These are phyloP conservation scores for Ganoderma resinaceum DNA, from an alignment of 1,284 basidiomycete genomes.

Conservation along the genomic window DNA sequence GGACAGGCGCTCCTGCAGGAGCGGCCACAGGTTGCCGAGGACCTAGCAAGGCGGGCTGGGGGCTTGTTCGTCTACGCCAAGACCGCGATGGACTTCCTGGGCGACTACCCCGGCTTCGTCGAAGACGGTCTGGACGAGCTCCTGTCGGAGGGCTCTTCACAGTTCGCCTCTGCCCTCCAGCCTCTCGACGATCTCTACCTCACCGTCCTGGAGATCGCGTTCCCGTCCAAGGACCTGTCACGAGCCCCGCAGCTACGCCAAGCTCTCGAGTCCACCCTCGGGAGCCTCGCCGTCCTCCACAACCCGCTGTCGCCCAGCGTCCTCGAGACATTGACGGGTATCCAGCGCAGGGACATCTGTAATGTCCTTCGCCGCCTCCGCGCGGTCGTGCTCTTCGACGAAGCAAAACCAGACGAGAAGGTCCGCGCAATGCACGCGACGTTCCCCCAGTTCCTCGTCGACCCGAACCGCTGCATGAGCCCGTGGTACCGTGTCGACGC, in stretches of 20 bases:
- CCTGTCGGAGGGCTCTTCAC: not conserved
- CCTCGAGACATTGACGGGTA: conserved; percentile 4
- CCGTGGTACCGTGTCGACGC: conserved; percentile 11
- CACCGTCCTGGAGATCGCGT: conserved; percentile 20
- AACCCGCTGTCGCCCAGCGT: conserved; percentile 11
- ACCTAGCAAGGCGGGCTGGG: conserved; percentile 10
- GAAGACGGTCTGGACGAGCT: conserved; percentile 12
- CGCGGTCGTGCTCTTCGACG: conserved; percentile 18
- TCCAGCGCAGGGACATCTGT: not conserved
- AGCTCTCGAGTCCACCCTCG: conserved; percentile 14
- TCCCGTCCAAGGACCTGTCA: conserved; percentile 7
- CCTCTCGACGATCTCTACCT: conserved; percentile 23
- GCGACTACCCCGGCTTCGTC: conserved; percentile 9
- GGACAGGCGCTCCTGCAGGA: not conserved
- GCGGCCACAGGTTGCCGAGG: not conserved
- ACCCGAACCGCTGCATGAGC: conserved; percentile 9
- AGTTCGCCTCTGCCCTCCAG: not conserved
- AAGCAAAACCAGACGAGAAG: conserved; percentile 1
- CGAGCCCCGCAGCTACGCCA: not conserved
- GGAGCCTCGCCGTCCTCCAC: conserved; percentile 14
- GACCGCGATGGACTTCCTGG: conserved; percentile 18
- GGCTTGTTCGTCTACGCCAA: conserved; percentile 24
- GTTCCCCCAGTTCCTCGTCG: conserved; percentile 25
- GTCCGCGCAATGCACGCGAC: conserved; percentile 22
- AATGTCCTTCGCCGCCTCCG: conserved; percentile 19